These are phyloP conservation scores for Rhynchosporium graminicola DNA, from an alignment of 2,329 filamentous ascomycete genomes.

Conservation along the genomic window DNA sequence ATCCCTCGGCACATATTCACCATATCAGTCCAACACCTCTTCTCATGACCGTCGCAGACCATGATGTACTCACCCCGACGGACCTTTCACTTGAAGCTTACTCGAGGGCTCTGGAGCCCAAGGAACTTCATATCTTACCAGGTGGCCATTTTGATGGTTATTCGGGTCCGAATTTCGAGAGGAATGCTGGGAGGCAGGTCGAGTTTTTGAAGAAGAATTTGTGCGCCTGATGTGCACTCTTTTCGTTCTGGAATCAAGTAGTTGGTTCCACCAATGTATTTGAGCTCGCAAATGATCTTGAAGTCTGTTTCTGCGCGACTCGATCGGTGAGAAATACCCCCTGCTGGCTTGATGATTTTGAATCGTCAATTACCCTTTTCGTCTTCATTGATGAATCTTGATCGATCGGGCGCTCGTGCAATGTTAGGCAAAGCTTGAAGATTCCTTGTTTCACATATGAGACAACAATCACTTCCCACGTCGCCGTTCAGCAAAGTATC, in stretches of 20 bases:
- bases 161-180: constrained; percentile 36
- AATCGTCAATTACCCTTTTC: too few relatives aligned
- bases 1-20: constrained; percentile 40
- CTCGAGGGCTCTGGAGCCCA: constrained; percentile 43
- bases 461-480: neutral
- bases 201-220: constrained; percentile 35
- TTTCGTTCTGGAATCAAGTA: too few relatives aligned
- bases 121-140: constrained; percentile 42
- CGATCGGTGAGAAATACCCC: too few relatives aligned
- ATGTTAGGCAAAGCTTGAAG: neutral
- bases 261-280: too few relatives aligned
- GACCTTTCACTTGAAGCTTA: constrained; percentile 43
- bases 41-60: constrained; percentile 42
- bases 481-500: neutral
- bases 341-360: too few relatives aligned
- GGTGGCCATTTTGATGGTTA: constrained; percentile 47
- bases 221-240: constrained; percentile 4
- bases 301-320: too few relatives aligned
- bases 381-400: neutral
- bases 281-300: too few relatives aligned
- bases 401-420: neutral
- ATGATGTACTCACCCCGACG: constrained; percentile 41
- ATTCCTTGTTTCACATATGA: neutral
- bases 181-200: constrained; percentile 43
- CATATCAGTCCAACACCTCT: constrained; percentile 44